Percentiles rank a stretch among this genome's conserved stretches.
Evolutionary conservation across 2,329 filamentous ascomycete genomes (phyloP).

Genomic region (Cladorrhinum sp.): DNA sequence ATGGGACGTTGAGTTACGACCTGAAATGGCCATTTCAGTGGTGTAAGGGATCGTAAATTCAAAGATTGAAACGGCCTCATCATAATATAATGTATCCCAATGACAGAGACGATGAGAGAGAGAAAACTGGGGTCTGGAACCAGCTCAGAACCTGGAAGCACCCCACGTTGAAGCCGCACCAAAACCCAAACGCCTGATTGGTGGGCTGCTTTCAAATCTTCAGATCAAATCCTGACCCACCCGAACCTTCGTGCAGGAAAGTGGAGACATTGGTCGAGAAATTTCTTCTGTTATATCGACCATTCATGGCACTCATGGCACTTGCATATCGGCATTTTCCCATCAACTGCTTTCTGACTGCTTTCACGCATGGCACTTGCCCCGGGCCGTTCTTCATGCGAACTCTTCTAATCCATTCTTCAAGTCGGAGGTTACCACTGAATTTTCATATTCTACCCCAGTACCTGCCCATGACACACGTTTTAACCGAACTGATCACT

Average conservation of each 20-base stretch:
- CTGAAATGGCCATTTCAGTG: neutral
- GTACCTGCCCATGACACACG: neutral
- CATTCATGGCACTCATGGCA: neutral
- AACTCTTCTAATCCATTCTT: neutral
- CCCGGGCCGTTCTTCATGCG: neutral
- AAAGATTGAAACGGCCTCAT: neutral
- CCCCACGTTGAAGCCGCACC: too few relatives aligned
- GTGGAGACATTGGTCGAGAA: neutral
- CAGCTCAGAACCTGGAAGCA: too few relatives aligned
- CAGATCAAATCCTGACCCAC: neutral
- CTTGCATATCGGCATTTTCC: neutral
- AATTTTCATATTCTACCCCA: neutral
- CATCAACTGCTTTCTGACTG: neutral
- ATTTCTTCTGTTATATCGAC: neutral
- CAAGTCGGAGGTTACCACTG: neutral
- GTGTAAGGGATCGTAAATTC: neutral
- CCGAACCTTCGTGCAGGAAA: neutral
- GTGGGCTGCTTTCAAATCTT: neutral
- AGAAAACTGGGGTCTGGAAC: neutral
- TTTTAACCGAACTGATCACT: neutral
- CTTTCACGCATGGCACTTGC: neutral
- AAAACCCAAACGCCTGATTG: too few relatives aligned
- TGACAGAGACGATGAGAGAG: neutral
- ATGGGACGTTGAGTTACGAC: conserved; percentile 2
- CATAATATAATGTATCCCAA: neutral